These are phyloP conservation scores for Alternaria consortialis DNA, from an alignment of 2,329 filamentous ascomycete genomes.

Conservation along the genomic window DNA sequence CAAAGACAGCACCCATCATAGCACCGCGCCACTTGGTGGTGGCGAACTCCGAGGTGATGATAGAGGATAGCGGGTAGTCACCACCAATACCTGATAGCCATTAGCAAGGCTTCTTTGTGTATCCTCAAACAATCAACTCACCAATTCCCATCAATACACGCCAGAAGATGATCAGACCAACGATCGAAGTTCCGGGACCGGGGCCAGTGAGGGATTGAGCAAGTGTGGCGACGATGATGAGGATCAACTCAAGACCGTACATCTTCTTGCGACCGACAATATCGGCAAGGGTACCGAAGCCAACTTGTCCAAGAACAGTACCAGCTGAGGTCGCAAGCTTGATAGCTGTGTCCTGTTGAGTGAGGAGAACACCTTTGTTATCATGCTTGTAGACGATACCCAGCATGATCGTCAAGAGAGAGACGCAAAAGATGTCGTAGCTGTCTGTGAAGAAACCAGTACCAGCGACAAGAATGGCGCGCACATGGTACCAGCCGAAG, in stretches of 20 bases:
- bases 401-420: slow-evolving; percentile 68
- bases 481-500: slow-evolving; percentile 84
- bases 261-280: slow-evolving; percentile 81
- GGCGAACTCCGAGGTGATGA: slow-evolving; percentile 73
- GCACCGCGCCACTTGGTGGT: slow-evolving; percentile 53
- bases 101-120: slow-evolving; percentile 6
- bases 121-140: slow-evolving; percentile 51
- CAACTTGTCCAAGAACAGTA: slow-evolving; percentile 83
- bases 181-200: slow-evolving; percentile 48
- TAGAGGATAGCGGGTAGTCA: slow-evolving; percentile 82
- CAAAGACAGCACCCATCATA: slow-evolving; percentile 56
- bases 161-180: slow-evolving; percentile 54
- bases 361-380: slow-evolving; percentile 63
- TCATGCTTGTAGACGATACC: slow-evolving; percentile 77
- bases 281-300: slow-evolving; percentile 71
- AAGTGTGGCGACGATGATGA: slow-evolving; percentile 53
- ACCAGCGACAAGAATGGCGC: slow-evolving; percentile 79
- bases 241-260: slow-evolving; percentile 68
- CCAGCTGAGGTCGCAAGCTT: slow-evolving; percentile 86
- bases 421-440: slow-evolving; percentile 69
- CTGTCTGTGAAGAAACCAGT: slow-evolving; percentile 89
- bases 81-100: slow-evolving; percentile 61
- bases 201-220: slow-evolving; percentile 48
- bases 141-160: slow-evolving; percentile 54
- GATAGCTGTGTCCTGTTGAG: slow-evolving; percentile 79